Conservation (phyloP, 169 alveolate genomes). For the Plasmodium malariae region DNA sequence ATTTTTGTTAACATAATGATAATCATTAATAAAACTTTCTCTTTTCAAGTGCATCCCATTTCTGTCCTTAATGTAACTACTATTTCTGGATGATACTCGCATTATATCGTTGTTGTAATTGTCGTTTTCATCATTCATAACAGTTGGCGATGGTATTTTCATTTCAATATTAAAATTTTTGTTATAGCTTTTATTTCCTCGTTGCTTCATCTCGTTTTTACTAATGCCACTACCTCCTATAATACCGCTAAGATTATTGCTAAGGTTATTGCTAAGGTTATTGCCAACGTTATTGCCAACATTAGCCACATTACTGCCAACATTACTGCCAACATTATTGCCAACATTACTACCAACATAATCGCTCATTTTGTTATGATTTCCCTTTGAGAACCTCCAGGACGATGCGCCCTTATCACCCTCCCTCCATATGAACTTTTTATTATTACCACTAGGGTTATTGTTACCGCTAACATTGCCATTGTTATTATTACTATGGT, state of each 20-base stretch:
- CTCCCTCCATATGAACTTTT: slow-evolving; percentile 22
- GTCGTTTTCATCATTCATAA: background rate
- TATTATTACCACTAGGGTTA: background rate
- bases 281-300: too few relatives aligned
- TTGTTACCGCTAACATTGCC: background rate
- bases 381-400: slow-evolving; percentile 13
- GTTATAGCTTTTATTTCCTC: slow-evolving; percentile 11
- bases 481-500: background rate
- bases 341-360: too few relatives aligned
- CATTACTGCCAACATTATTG: too few relatives aligned
- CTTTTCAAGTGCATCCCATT: slow-evolving; percentile 2
- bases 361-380: background rate
- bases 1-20: background rate
- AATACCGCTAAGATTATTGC: background rate
- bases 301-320: too few relatives aligned
- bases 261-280: too few relatives aligned
- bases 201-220: background rate
- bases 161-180: background rate
- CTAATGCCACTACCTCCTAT: background rate
- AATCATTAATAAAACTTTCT: slow-evolving; percentile 1
- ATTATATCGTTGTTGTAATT: background rate
- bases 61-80: slow-evolving; percentile 9
- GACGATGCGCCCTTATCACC: background rate
- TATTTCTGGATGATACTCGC: background rate
- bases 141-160: background rate